These are phyloP conservation scores for Phylloporus sp. DNA, from an alignment of 768 basidiomycete genomes.

Conservation along the genomic window DNA sequence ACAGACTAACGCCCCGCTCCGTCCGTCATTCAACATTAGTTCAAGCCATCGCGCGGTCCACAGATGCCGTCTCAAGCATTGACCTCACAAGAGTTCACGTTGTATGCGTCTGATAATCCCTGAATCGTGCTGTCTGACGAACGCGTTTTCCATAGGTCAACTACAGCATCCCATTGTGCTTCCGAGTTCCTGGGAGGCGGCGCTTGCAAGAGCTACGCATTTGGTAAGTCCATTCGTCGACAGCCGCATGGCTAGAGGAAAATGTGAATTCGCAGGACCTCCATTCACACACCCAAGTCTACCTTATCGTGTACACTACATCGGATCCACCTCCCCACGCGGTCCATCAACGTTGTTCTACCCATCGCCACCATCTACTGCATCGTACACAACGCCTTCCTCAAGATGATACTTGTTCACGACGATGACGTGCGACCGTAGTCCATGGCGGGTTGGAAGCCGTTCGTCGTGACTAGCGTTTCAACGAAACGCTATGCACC, in stretches of 20 bases:
- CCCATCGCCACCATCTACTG: no score
- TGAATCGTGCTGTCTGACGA: conserved; percentile 9
- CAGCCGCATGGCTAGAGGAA: neutral
- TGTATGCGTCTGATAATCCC: conserved; percentile 32
- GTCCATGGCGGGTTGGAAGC: neutral
- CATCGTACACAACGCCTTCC: no score
- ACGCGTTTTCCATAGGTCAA: conserved; percentile 20
- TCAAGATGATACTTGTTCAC: no score
- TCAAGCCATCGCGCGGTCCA: conserved; percentile 46
- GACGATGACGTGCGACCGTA: neutral
- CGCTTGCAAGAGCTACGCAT: conserved; percentile 44
- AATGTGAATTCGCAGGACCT: conserved; percentile 50
- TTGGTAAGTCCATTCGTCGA: conserved; percentile 46
- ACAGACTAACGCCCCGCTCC: no score
- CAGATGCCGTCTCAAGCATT: conserved; percentile 29
- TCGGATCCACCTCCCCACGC: conserved; percentile 75
- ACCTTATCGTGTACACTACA: conserved; percentile 72
- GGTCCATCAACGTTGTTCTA: no score
- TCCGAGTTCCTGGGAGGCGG: conserved; percentile 34
- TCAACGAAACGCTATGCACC: neutral
- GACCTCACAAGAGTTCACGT: conserved; percentile 46
- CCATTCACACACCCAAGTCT: conserved; percentile 78
- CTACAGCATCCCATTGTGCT: conserved; percentile 29
- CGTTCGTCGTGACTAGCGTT: conserved; percentile 10
- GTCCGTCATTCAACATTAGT: no score